Conservation (phyloP, 805 yeast species). For the Monosporozyma unispora region DNA sequence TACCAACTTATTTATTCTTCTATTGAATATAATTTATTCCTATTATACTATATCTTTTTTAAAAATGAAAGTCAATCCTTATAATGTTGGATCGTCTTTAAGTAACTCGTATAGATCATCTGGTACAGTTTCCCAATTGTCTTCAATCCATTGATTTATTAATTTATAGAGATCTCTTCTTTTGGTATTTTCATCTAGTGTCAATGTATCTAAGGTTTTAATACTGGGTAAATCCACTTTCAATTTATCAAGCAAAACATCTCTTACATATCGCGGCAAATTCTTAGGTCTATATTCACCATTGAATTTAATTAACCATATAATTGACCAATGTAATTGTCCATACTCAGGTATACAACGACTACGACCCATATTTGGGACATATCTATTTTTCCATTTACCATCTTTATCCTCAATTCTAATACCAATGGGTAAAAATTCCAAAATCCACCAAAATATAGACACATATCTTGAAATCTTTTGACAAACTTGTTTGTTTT, state of each 20-base stretch:
- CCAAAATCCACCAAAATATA: conserved; percentile 54
- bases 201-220: not conserved
- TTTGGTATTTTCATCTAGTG: conserved; percentile 1
- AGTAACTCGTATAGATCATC: conserved; percentile 27
- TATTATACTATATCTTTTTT: no score
- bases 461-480: conserved; percentile 4
- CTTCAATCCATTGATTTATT: conserved; percentile 23
- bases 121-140: conserved; percentile 28
- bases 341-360: conserved; percentile 42
- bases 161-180: not conserved
- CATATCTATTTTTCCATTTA: conserved; percentile 40
- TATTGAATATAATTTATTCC: not conserved
- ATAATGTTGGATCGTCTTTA: conserved; percentile 11
- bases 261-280: conserved; percentile 32
- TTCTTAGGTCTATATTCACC: conserved; percentile 39
- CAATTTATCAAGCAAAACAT: conserved; percentile 17
- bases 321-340: conserved; percentile 54
- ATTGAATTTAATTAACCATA: conserved; percentile 44
- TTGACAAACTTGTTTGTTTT: not conserved
- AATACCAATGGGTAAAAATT: conserved; percentile 49
- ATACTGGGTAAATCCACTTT: conserved; percentile 6
- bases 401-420: conserved; percentile 40
- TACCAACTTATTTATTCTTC: not conserved
- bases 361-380: conserved; percentile 49
- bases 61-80: not conserved